Conservation (phyloP, 345 rosid genomes). For the Bruguiera parviflora region DNA sequence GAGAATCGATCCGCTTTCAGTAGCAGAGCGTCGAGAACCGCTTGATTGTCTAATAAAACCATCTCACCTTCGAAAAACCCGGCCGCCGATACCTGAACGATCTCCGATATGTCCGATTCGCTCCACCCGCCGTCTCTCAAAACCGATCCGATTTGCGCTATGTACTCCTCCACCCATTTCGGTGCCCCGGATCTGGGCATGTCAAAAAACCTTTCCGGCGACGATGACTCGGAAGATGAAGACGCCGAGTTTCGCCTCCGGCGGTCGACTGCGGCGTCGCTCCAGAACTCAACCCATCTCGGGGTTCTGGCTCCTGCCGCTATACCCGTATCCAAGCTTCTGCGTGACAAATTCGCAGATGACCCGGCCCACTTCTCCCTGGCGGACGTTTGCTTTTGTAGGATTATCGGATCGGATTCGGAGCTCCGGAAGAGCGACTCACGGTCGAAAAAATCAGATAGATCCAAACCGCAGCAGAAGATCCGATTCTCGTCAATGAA, state of each 20-base stretch:
- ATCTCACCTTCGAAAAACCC: constrained; percentile 78
- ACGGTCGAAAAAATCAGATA: constrained; percentile 84
- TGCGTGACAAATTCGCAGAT: constrained; percentile 46
- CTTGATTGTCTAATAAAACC: constrained; percentile 75
- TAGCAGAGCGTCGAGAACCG: constrained; percentile 71
- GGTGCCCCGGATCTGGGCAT: constrained; percentile 64
- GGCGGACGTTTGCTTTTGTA: constrained; percentile 58
- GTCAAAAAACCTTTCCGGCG: constrained; percentile 70
- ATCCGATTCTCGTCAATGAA: constrained; percentile 81
- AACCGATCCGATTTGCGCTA: constrained; percentile 72
- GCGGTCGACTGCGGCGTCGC: constrained; percentile 75
- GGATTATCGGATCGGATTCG: constrained; percentile 39
- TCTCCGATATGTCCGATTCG: constrained; percentile 72
- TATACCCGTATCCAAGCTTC: constrained; percentile 60
- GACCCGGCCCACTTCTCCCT: constrained; percentile 62
- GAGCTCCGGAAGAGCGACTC: constrained; percentile 62
- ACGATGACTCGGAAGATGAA: constrained; percentile 45
- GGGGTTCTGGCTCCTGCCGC: constrained; percentile 47
- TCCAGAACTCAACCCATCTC: constrained; percentile 99
- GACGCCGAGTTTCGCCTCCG: constrained; percentile 69
- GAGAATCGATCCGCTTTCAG: constrained; percentile 88
- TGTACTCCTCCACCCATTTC: constrained; percentile 80
- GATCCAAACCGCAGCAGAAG: constrained; percentile 91
- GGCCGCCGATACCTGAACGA: constrained; percentile 74
- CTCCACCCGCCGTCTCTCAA: constrained; percentile 87